Evolutionary conservation across 2,329 filamentous ascomycete genomes (phyloP), one percentile per base, ranked within the genome.

Genomic region (Penicillium griseofulvum): DNA sequence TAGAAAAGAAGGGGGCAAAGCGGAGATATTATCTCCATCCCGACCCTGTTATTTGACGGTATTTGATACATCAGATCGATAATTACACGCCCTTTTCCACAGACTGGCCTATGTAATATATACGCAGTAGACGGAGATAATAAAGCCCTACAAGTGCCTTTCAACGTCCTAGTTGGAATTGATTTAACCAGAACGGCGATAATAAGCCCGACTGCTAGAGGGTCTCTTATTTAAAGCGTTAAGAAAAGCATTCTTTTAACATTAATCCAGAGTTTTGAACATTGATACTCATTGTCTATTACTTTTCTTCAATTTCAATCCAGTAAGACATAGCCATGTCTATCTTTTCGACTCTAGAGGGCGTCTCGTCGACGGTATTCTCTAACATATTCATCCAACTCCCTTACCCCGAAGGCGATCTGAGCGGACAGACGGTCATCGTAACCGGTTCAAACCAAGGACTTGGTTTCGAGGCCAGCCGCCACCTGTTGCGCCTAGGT

Each of bases 371-470:
- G 12, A 52, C 39, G 2, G 34, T 58, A 9, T 39, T 43, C 16
- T 56, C 56, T 26, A 47, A 47, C 12, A 46, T 56, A 12, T 58
- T 56, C 38, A 34, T 56, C 12, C 28, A 47, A 10, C 68, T 68
- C 9, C 56, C 56, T 2, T 11, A 53, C 4, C 56, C 45, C 2
- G 22, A 48, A 17, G 54, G 41, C 4, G 33, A 58, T 14, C 46
- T 58, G 26, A 50, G 41, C 5, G 55, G 52, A 12, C 44, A 55
- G 24, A 59, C 47, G 1, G 44, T 57, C 16, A 66, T 84, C 85
- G 69, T 87, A 82, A 19, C 78, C 70, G 66, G 83, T 80, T 43
- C 67, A 71, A n/a, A 58, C n/a, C 44, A 49, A 49, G 57, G 57
- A 5, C 52, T 60, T 7, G 55, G 57, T 3, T 46, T 52, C 19